Conservation (phyloP, 106 monocot genomes). For the Xerophyta viscosa region DNA sequence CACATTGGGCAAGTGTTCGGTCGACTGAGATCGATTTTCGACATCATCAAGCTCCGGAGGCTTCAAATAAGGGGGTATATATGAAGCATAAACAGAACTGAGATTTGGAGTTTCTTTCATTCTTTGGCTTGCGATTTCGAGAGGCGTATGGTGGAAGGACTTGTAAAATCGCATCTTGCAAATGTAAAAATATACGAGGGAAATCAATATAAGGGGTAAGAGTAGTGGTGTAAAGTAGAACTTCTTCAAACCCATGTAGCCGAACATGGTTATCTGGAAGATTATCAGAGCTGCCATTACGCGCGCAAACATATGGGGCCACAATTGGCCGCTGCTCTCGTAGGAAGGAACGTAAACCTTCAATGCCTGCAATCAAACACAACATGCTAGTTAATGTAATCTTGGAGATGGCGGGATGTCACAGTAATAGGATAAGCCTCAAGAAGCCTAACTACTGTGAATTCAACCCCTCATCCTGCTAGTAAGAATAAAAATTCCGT, state of each 20-base stretch:
- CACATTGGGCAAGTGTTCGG: constrained; percentile 8
- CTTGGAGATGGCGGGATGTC: no score
- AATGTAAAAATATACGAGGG: constrained; percentile 52
- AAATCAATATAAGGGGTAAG: constrained; percentile 40
- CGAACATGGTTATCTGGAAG: constrained; percentile 86
- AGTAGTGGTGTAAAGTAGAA: constrained; percentile 56
- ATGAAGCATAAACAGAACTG: constrained; percentile 45
- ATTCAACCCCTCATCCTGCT: no score
- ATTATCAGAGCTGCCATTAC: constrained; percentile 69
- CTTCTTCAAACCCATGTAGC: constrained; percentile 65
- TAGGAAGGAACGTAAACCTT: constrained; percentile 77
- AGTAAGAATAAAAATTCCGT: no score
- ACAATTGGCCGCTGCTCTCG: constrained; percentile 93
- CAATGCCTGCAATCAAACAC: constrained; percentile 65
- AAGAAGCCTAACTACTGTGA: no score
- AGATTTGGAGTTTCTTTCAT: constrained; percentile 45
- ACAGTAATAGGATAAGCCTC: no score
- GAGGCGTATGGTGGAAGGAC: constrained; percentile 52
- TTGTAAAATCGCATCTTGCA: constrained; percentile 65
- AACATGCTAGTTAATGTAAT: no score
- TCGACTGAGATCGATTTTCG: not conserved
- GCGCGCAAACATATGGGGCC: constrained; percentile 93
- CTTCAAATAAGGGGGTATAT: constrained; percentile 56
- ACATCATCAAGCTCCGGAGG: constrained; percentile 46
- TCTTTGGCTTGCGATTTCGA: constrained; percentile 42